Percentiles rank a stretch among this genome's conserved stretches.
phyloP scores from a whole-genome alignment of 352 stramenopile genomes.

The Vaucheria bursata region DNA sequence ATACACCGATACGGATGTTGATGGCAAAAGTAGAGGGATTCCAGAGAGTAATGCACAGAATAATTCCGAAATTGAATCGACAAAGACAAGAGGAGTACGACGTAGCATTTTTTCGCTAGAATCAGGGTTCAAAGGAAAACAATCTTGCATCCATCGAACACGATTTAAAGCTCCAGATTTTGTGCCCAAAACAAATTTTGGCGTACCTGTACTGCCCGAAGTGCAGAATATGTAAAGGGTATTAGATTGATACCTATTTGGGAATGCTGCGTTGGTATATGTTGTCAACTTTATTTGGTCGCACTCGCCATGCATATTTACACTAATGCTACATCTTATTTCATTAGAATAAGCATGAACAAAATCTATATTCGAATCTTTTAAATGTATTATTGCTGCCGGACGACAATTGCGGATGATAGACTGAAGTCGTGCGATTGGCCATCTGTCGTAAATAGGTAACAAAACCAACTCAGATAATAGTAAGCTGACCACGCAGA shows the following conservation, averaged over 20 bases:
- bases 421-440: neutral
- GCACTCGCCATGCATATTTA: neutral
- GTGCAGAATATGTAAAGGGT: conserved; percentile 54
- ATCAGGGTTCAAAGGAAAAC: conserved; percentile 21
- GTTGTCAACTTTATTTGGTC: neutral
- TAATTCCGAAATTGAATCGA: conserved; percentile 52
- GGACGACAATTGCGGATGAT: neutral
- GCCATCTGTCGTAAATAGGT: neutral
- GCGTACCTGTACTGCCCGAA: conserved; percentile 48
- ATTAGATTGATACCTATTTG: conserved; percentile 15
- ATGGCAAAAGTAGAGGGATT: conserved; percentile 36
- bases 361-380: neutral
- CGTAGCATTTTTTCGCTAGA: conserved; percentile 29
- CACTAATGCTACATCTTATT: neutral
- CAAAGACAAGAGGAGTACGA: conserved; percentile 49
- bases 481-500: neutral
- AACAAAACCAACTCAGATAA: neutral
- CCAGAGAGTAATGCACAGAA: conserved; percentile 45
- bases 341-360: neutral
- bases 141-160: conserved; percentile 44
- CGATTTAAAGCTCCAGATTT: conserved; percentile 45
- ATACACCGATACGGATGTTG: neutral
- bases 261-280: neutral
- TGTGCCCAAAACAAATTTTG: conserved; percentile 51
- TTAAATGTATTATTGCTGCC: neutral